Base-by-base conservation (phyloP, 495 filamentous ascomycete species). In the Aspergillus olivimuriae region DNA sequence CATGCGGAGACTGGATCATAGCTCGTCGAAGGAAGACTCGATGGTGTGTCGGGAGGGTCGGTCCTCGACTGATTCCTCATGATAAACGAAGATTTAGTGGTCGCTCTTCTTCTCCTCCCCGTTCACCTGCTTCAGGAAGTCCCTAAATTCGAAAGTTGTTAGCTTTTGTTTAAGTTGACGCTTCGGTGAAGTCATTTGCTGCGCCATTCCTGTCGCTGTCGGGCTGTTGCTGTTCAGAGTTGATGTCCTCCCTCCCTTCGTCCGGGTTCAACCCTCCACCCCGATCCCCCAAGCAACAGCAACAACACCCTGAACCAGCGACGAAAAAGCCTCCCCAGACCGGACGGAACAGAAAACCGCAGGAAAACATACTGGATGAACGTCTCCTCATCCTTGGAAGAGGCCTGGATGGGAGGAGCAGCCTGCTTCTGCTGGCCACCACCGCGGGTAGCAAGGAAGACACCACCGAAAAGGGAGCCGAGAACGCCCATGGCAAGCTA, bases 401-500 rank as follows among this genome's bases (percentile, higher is more conserved):
- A 70, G 34, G 91, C 89, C 65, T 90, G 84, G 74, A 95, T 87
- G 20, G 88, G 86, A 44, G 91, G 91, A 46, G 77, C 64, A 51
- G 63, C 58, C 41, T 62, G 59, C 55, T 70, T 76, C 58, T 75
- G 52, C 65, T 81, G 67, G 66, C 78, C 78, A 55, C 76, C 69
- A 52, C 87, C 84, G 43, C 82, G 58, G 52, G 73, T 58, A 22
- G 75, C 65, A 41, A 76, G 51, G 38, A 65, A 80, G 47, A 62
- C 57, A 45, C 76, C 75, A 54, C 70, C 78, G 59, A 84, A 82
- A 16, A 83, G 56, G 20, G 78, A 66, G 56, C 74, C 81, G 51
- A 98, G 84, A 48, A 82, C 84, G 46, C 72, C 74, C 73, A 96
- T 95, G 53, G 92, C 75, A 58, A 98, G 87, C 92, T 98, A 58